A percentile compares a stretch with the other conserved stretches of the same genome.
These are phyloP conservation scores for Cicer arietinum DNA, from an alignment of 306 rosid species.

Conservation along the genomic window DNA sequence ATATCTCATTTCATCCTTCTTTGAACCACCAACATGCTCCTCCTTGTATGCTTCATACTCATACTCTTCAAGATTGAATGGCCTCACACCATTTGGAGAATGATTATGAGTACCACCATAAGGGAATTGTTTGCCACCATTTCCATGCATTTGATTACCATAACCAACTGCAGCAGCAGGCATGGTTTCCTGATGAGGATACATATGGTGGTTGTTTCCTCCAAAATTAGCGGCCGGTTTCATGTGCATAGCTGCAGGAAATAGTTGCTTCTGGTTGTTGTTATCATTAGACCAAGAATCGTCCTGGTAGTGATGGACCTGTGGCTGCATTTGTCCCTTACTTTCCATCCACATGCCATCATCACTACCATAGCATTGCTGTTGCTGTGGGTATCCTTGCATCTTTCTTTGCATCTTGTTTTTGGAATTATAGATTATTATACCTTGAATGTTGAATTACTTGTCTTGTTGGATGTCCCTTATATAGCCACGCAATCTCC, in stretches of 20 bases:
- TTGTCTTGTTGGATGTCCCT: constrained; percentile 6
- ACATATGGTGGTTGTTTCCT: constrained; percentile 21
- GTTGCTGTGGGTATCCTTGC: constrained; percentile 39
- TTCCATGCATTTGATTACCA: not conserved
- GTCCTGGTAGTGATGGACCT: not conserved
- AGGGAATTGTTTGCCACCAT: constrained; percentile 21
- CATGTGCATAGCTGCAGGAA: too few species aligned
- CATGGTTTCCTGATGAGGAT: not conserved
- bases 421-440: too few species aligned
- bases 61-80: constrained; percentile 19
- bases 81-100: not conserved
- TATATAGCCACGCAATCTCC: constrained; percentile 41
- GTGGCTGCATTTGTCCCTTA: not conserved
- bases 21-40: constrained; percentile 38
- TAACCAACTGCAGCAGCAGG: not conserved
- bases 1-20: constrained; percentile 45
- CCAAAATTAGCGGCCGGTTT: not conserved
- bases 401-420: constrained; percentile 36
- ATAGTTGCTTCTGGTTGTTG: too few species aligned
- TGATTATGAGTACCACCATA: not conserved
- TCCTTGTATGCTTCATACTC: constrained; percentile 35
- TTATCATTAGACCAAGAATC: too few species aligned
- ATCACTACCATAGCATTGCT: constrained; percentile 38
- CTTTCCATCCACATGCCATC: constrained; percentile 34
- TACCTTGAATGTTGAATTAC: not conserved